Evolutionary conservation across 352 stramenopile genomes (phyloP).

Genomic region (Paralagenidium karlingii): DNA sequence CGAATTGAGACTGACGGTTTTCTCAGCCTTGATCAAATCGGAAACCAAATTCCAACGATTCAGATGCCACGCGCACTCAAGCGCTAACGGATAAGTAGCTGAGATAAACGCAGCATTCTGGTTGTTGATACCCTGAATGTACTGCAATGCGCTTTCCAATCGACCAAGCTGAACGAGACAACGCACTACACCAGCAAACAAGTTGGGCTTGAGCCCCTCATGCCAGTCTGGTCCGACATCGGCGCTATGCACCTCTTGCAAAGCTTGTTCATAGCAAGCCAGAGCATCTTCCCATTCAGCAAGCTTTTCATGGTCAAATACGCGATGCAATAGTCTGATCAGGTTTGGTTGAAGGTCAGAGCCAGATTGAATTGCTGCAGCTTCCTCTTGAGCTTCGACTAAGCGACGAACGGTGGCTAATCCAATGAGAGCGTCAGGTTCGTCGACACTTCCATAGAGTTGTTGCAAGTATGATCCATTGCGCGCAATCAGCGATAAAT

Average conservation of each 20-base stretch:
- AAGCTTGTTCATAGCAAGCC: conserved; percentile 65
- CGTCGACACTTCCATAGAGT: conserved; percentile 66
- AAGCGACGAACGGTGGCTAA: conserved; percentile 41
- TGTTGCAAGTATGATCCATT: conserved; percentile 62
- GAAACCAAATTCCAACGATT: conserved; percentile 71
- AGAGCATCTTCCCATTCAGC: conserved; percentile 67
- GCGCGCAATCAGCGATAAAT: conserved; percentile 32
- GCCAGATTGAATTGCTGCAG: too few species aligned
- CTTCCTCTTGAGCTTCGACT: conserved; percentile 25
- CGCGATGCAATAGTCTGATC: conserved; percentile 46
- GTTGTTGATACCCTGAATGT: conserved; percentile 78
- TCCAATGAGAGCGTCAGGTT: conserved; percentile 46
- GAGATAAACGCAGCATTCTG: conserved; percentile 64
- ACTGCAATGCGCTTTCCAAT: conserved; percentile 71
- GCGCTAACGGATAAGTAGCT: conserved; percentile 66
- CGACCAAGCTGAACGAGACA: conserved; percentile 77
- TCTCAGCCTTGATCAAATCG: conserved; percentile 44
- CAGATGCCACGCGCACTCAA: conserved; percentile 80
- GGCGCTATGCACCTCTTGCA: conserved; percentile 48
- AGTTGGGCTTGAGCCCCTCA: conserved; percentile 40
- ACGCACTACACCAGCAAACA: conserved; percentile 74
- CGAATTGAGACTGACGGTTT: too few species aligned
- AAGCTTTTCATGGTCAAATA: conserved; percentile 55
- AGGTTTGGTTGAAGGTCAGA: conserved; percentile 11
- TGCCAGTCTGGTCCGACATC: conserved; percentile 17